These are phyloP conservation scores for Aspergillus sp. DNA, from an alignment of 2,329 filamentous ascomycete species.

Conservation along the genomic window DNA sequence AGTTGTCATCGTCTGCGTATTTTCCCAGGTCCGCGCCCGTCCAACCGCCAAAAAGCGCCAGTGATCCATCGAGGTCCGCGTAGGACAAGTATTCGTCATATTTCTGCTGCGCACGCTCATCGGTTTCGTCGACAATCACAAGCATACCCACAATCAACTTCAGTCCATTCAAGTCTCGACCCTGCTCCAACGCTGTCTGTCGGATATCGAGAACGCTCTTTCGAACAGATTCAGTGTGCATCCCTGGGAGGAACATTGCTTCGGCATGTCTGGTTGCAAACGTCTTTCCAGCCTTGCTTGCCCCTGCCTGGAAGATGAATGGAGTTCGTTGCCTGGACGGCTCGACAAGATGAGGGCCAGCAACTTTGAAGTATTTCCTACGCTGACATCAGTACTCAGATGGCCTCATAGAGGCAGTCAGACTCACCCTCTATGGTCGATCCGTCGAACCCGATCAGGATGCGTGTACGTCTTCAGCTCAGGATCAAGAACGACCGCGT, in stretches of 20 bases:
- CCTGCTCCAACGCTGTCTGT: conserved; percentile 19
- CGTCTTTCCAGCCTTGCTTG: neutral
- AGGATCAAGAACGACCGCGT: conserved; percentile 22
- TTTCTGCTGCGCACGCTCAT: conserved; percentile 21
- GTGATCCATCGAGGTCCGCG: no score
- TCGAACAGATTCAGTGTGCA: neutral
- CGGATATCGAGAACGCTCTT: neutral
- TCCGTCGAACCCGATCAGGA: conserved; percentile 22
- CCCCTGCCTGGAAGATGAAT: neutral
- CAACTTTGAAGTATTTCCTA: conserved; percentile 5
- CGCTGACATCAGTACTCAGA: neutral
- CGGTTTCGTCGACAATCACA: conserved; percentile 41
- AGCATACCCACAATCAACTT: conserved; percentile 44
- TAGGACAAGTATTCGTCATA: no score
- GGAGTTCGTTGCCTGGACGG: neutral
- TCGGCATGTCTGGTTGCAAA: conserved; percentile 3
- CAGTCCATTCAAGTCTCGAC: conserved; percentile 34
- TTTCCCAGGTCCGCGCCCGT: neutral
- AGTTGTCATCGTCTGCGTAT: neutral
- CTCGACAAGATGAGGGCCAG: neutral
- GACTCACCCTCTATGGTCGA: conserved; percentile 18
- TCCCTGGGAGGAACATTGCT: neutral
- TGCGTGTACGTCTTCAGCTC: conserved; percentile 7
- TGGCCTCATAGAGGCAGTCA: no score
- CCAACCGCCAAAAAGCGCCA: no score